A percentile compares a stretch with the other conserved stretches of the same genome.
These are phyloP conservation scores for Nannizziopsis barbatae DNA, from an alignment of 2,329 filamentous ascomycete species.

Conservation along the genomic window DNA sequence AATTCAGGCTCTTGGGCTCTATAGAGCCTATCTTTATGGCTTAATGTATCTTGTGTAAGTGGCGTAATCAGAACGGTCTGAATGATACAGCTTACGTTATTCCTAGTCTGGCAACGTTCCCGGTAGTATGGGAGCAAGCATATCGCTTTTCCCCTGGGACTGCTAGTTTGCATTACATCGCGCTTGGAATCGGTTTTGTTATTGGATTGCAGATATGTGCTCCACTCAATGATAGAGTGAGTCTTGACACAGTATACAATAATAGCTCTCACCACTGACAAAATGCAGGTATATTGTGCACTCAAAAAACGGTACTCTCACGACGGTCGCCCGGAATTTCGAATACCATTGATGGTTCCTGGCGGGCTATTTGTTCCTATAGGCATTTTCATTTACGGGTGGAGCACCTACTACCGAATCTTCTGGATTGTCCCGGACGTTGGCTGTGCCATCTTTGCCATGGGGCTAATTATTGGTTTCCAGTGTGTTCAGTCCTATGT, in stretches of 20 bases:
- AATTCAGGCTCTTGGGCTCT: constrained; percentile 45
- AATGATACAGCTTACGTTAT: neutral
- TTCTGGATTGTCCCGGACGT: constrained; percentile 49
- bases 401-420: constrained; percentile 39
- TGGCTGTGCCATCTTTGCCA: constrained; percentile 41
- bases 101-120: constrained; percentile 46
- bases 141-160: constrained; percentile 49
- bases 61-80: neutral
- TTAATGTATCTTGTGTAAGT: constrained; percentile 48
- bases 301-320: constrained; percentile 16
- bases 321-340: constrained; percentile 45
- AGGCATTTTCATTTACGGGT: constrained; percentile 49
- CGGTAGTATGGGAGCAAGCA: constrained; percentile 43
- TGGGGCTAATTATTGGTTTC: constrained; percentile 37
- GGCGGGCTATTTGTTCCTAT: constrained; percentile 43
- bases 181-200: constrained; percentile 52
- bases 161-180: constrained; percentile 54
- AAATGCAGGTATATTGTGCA: constrained; percentile 20
- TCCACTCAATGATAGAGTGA: constrained; percentile 19
- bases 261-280: neutral
- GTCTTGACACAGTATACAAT: neutral
- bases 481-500: constrained; percentile 37
- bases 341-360: constrained; percentile 48
- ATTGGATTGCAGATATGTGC: constrained; percentile 41
- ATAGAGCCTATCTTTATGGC: constrained; percentile 51